Evolutionary conservation across 2,329 filamentous ascomycete species (phyloP).

Genomic region (Xylaria sp.): DNA sequence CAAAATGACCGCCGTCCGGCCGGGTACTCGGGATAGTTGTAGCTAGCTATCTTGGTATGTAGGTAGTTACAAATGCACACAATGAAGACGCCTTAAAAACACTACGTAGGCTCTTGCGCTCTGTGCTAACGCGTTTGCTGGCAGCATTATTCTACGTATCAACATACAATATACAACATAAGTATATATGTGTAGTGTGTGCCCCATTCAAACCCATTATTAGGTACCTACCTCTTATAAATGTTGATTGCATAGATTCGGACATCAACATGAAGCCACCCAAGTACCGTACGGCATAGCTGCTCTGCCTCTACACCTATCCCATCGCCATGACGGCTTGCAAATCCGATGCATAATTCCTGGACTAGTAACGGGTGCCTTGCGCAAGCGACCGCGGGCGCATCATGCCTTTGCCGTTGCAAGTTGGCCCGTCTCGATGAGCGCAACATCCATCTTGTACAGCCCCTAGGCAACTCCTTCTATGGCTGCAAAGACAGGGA

Average conservation of each 20-base stretch:
- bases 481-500: conserved; percentile 7
- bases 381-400: conserved; percentile 39
- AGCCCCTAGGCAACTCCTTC: conserved; percentile 20
- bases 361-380: conserved; percentile 37
- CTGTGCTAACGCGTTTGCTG: conserved; percentile 31
- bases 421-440: conserved; percentile 22
- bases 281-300: neutral
- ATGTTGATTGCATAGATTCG: neutral
- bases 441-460: conserved; percentile 17
- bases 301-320: neutral
- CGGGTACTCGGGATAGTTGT: neutral
- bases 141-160: conserved; percentile 4
- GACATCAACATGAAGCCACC: neutral
- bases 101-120: conserved; percentile 10
- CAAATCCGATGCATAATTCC: conserved; percentile 23
- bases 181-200: neutral
- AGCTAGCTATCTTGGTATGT: neutral
- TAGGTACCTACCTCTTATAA: too few relatives aligned
- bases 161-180: neutral
- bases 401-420: conserved; percentile 25
- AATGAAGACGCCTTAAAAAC: neutral
- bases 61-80: neutral
- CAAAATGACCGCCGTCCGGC: too few relatives aligned
- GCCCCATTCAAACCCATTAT: neutral
- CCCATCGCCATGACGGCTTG: conserved; percentile 4